Base-by-base conservation (phyloP, 2,329 filamentous ascomycete species). In the Fusarium decemcellulare region DNA sequence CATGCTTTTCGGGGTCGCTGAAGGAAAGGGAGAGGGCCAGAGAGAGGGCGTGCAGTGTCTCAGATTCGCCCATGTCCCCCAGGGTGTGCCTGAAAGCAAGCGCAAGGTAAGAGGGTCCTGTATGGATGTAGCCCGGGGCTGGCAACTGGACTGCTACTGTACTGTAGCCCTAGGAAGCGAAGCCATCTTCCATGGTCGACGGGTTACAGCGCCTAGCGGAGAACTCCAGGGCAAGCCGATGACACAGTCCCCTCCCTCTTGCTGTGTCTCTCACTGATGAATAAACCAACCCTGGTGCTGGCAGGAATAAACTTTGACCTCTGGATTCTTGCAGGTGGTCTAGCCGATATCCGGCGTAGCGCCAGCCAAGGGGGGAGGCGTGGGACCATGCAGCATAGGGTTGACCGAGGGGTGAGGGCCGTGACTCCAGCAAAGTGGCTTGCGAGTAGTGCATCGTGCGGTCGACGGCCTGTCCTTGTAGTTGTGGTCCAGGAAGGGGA, bases 321-420 rank as follows among this genome's bases (percentile, higher is more conserved):
- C 61, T 59, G 37, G 56, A 66, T 36, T 48, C 59, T 66, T 68
- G 63, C 63, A 65, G 63, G 32, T 43, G 46, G 43, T 61, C 72
- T 74, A 73, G 67, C 67, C 68, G 64, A 71, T 65, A 71, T 73
- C 71, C 71, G 71, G 71, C 63, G 63, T 63, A 70, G 63, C 59
- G 27, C 23, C 23, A 23, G 23, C 23, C 23, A 23, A 23, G 23
- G 51, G 34, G 30, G 43, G 58, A 56, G 46, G 64, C 56, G 50
- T 58, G 60, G 46, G 48, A 39, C 34, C 30, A 32, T 51, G 23
- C 30, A 30, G 15, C 32, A 39, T 23, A 32, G 54, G 36, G 53
- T 23, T 23, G 18, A 58, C 55, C 39, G 54, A 44, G 40, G 47
- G 43, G 16, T 5, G 23, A 39, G 39, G 53, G 32, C 59, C 61